Evolutionary conservation across 2,329 filamentous ascomycete species (phyloP), one percentile per base, ranked within the genome.

Genomic region (Plectosphaerella plurivora): DNA sequence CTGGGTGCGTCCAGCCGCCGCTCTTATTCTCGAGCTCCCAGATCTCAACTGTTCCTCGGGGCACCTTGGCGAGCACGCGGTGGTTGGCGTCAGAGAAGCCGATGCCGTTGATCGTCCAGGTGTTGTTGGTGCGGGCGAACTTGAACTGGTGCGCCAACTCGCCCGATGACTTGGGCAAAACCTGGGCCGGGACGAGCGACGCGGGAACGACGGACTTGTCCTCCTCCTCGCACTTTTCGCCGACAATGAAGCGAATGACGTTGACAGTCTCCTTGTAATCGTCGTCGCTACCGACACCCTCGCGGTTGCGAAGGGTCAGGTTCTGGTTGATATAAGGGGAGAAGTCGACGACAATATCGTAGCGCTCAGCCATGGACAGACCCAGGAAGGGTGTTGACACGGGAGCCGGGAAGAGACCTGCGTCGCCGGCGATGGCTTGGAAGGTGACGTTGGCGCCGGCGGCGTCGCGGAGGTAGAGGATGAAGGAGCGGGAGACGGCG

Each of bases 291-390:
- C 70, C 71, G 44, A 76, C 63, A 4, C 63, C 59, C 3, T 57
- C 50, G 63, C 50, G 55, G 57, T 69, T 69, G 25, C 60, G 58
- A 8, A 70, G 59, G 14, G 68, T 67, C 54, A 83, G 63, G 54
- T 76, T 79, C 60, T 79, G 68, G 41, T 77, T 77, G 1, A 67
- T 67, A 55, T 70, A 77, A 3, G 60, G 53, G 14, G 73, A 63
- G 58, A 84, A 84, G 64, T 84, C 81, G 51, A 84, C 65, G 16
- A 84, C 68, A 20, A 83, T 66, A 57, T 84, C 81, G 57, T 78
- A 84, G 4, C 81, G 73, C 60, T 84, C 81, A 5, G 77, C 81
- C 68, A 81, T 80, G 7, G 77, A 67, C 37, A 82, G 66, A 35
- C 70, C 55, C 4, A 82, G 58, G n/a, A 66, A 63, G 16, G 66